Evolutionary conservation across 225 moss, liverwort and hornwort species (phyloP).

Genomic region (Neckera pumila): DNA sequence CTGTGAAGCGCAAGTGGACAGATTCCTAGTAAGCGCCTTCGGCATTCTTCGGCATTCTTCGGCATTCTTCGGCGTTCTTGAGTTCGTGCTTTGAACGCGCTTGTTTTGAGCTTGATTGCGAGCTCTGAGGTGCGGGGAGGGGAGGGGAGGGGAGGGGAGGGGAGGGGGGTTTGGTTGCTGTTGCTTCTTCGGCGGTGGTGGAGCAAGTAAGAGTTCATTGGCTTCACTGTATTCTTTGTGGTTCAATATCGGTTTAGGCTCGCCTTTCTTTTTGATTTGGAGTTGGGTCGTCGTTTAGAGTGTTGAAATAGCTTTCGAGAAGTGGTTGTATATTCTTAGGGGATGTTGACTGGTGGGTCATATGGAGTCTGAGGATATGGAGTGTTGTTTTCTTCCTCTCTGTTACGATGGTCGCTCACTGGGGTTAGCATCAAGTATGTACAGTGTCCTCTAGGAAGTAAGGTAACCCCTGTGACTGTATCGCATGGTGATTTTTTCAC

Average conservation of each 20-base stretch:
- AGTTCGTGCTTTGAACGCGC: neutral
- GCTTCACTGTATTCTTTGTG: too few species aligned
- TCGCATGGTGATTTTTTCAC: too few species aligned
- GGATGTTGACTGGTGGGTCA: neutral
- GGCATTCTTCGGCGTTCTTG: too few species aligned
- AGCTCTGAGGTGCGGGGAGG: neutral
- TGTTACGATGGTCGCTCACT: neutral
- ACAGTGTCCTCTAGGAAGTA: too few species aligned
- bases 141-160: too few species aligned
- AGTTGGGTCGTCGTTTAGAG: neutral
- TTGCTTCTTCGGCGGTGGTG: neutral
- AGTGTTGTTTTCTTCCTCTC: neutral
- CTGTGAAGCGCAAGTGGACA: neutral
- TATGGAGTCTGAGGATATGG: neutral
- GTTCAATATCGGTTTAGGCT: neutral
- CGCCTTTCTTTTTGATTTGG: neutral
- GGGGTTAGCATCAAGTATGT: neutral
- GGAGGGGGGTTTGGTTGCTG: too few species aligned
- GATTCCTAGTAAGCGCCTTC: too few species aligned
- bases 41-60: too few species aligned
- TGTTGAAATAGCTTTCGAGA: neutral
- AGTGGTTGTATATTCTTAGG: neutral
- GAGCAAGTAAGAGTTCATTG: neutral
- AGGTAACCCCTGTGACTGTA: too few species aligned
- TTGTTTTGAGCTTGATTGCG: neutral